A percentile compares a stretch with the other conserved stretches of the same genome.
These are phyloP conservation scores for Entonaema liquescens DNA, from an alignment of 495 filamentous ascomycete genomes.

Conservation along the genomic window DNA sequence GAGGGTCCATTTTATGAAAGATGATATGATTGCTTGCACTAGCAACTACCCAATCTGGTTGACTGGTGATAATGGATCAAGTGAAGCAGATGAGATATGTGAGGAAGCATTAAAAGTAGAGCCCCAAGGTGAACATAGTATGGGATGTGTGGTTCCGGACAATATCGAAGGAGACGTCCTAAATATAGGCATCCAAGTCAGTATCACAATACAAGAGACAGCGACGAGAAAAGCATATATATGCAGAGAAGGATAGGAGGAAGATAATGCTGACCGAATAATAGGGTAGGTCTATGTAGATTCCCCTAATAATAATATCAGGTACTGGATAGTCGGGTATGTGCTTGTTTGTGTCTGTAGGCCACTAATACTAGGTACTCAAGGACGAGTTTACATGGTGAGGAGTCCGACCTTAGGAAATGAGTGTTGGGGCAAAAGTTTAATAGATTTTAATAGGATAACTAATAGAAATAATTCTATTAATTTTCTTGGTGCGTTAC, in stretches of 20 bases:
- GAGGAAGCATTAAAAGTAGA: not conserved
- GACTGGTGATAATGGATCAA: not conserved
- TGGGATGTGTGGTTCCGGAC: not conserved
- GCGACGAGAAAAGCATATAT: not conserved
- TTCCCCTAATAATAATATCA: too few species aligned
- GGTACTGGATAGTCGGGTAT: too few species aligned
- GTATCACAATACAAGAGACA: not conserved
- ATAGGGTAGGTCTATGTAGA: too few species aligned
- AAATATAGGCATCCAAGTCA: not conserved
- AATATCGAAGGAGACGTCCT: not conserved
- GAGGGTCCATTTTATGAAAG: conserved; percentile 17
- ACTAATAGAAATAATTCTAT: too few species aligned
- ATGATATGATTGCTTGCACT: not conserved
- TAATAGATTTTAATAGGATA: not conserved
- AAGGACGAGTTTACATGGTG: not conserved
- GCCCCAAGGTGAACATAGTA: not conserved
- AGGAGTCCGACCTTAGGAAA: not conserved
- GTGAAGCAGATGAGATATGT: not conserved
- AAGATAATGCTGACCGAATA: too few species aligned
- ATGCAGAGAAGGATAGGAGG: not conserved
- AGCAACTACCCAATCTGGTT: not conserved
- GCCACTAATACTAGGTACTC: not conserved
- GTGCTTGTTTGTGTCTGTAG: not conserved
- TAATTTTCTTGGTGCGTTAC: not conserved
- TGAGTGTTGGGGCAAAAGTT: not conserved